Percentiles rank a stretch among this genome's conserved stretches.
These are phyloP conservation scores for Leccinum truebloodii DNA, from an alignment of 768 basidiomycete genomes.

Conservation along the genomic window DNA sequence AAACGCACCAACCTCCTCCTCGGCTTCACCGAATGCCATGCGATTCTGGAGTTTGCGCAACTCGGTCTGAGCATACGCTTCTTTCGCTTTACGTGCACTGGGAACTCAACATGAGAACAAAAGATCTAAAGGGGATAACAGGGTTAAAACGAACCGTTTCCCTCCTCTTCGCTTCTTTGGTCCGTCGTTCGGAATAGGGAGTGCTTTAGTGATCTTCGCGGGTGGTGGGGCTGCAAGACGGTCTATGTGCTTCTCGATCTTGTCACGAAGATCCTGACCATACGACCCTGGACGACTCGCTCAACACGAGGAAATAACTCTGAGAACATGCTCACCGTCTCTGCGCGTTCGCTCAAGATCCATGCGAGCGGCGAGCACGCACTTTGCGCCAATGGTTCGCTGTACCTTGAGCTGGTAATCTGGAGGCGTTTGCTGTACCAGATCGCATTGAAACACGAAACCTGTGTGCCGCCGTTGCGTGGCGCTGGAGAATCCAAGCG, in stretches of 20 bases:
- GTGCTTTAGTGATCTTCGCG: slow-evolving; percentile 87
- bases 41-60: slow-evolving; percentile 96
- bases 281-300: slow-evolving; percentile 56
- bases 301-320: neutral
- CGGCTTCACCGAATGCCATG: slow-evolving; percentile 92
- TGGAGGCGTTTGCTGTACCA: slow-evolving; percentile 80
- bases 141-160: slow-evolving; percentile 64
- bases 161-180: slow-evolving; percentile 96
- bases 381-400: slow-evolving; percentile 91
- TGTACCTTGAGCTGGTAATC: slow-evolving; percentile 93
- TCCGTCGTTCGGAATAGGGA: slow-evolving; percentile 93
- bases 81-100: slow-evolving; percentile 97
- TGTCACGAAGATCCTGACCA: slow-evolving; percentile 76
- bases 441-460: slow-evolving; percentile 92
- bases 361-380: slow-evolving; percentile 87
- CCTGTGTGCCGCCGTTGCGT: slow-evolving; percentile 92
- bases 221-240: slow-evolving; percentile 93
- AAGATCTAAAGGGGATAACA: neutral
- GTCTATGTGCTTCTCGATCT: slow-evolving; percentile 93
- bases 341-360: slow-evolving; percentile 84
- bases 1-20: slow-evolving; percentile 94
- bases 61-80: slow-evolving; percentile 96
- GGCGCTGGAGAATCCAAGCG: slow-evolving; percentile 86
- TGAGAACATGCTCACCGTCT: slow-evolving; percentile 57
- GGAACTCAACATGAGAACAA: slow-evolving; percentile 1